Conservation (phyloP, 1,284 basidiomycete genomes). For the Rhodotorula sp. region DNA sequence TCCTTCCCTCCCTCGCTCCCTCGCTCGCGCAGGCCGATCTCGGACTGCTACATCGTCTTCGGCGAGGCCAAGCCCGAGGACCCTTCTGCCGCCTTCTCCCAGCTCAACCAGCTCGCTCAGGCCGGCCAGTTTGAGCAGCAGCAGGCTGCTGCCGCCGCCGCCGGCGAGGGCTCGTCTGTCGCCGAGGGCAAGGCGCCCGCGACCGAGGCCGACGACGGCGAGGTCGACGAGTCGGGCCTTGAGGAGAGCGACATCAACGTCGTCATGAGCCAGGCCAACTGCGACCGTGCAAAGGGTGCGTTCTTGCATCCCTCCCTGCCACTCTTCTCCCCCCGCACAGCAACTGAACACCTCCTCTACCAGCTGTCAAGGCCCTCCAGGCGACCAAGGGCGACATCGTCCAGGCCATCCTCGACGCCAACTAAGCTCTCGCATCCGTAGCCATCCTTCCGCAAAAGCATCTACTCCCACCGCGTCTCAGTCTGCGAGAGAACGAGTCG, state of each 20-base stretch:
- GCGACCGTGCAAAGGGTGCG: constrained; percentile 71
- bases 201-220: constrained; percentile 48
- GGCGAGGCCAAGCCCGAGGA: constrained; percentile 81
- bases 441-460: background rate
- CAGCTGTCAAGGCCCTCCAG: constrained; percentile 78
- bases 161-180: constrained; percentile 22
- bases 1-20: background rate
- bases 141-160: constrained; percentile 55
- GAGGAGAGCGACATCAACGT: constrained; percentile 94
- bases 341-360: background rate
- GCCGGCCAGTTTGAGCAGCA: constrained; percentile 45
- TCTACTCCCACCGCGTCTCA: background rate
- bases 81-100: constrained; percentile 11
- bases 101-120: constrained; percentile 20
- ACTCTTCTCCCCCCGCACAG: background rate
- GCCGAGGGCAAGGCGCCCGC: constrained; percentile 17
- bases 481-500: too few relatives aligned
- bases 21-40: constrained; percentile 62
- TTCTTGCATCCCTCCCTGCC: background rate
- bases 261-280: constrained; percentile 73
- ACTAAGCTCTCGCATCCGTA: background rate
- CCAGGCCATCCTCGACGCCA: constrained; percentile 36
- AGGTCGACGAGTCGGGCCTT: constrained; percentile 54
- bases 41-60: constrained; percentile 98
- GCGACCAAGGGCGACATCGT: constrained; percentile 74